Evolutionary conservation across 73 alveolate genomes (phyloP), one percentile per base, ranked within the genome.

Genomic region (Symbiodinium pilosum): DNA sequence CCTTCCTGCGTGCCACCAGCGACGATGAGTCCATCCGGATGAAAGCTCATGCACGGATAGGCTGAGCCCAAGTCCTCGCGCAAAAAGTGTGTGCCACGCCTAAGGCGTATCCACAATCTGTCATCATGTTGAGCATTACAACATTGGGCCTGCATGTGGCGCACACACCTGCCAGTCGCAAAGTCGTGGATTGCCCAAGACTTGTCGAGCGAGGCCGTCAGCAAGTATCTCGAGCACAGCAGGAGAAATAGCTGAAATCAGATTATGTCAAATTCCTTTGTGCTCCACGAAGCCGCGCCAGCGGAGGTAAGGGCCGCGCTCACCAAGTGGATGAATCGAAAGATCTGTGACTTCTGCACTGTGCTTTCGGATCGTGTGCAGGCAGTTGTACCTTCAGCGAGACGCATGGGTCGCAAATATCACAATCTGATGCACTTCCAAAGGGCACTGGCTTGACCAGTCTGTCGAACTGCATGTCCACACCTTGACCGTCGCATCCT

Each of bases 101-200:
- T n/a, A n/a, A n/a, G n/a, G n/a, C n/a, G n/a, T n/a, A n/a, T n/a
- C n/a, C n/a, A n/a, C n/a, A n/a, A n/a, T n/a, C n/a, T n/a, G n/a
- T n/a, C n/a, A n/a, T n/a, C n/a, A n/a, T n/a, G n/a, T n/a, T n/a
- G n/a, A n/a, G n/a, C n/a, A n/a, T n/a, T n/a, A n/a, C n/a, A n/a
- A n/a, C n/a, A n/a, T n/a, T n/a, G n/a, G n/a, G 84, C 98, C 98
- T 93, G 54, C 92, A 75, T 77, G 84, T 93, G 98, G 36, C 98
- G 85, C 24, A 93, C 83, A 44, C 93, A 83, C 24, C 88, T 75
- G 75, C 99, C 99, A 7, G 83, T 59, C 21, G 54, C 68, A 56
- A 93, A 59, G 94, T 93, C 99, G 43, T 84, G 94, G 43, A 93
- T 52, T 20, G 99, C 93, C 99, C 99, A 93, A 47, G 88, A 56